Conservation (phyloP, 2,329 filamentous ascomycete genomes). For the Neonectria neomacrospora region DNA sequence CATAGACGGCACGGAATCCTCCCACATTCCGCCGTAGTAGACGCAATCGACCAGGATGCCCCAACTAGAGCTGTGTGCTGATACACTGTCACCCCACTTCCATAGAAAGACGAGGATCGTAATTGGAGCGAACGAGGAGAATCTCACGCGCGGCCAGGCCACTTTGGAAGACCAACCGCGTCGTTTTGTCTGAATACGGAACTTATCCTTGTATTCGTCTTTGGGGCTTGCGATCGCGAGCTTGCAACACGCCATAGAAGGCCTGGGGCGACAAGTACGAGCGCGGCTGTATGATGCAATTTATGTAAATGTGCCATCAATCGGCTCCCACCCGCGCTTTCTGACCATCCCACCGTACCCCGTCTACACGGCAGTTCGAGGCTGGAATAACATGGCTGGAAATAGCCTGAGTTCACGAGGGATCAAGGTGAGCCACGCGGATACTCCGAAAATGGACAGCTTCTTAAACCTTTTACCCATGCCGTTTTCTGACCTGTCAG, state of each 20-base stretch:
- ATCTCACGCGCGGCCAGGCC: background rate
- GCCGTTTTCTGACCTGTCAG: background rate
- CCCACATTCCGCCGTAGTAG: background rate
- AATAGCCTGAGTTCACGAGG: background rate
- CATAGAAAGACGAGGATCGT: background rate
- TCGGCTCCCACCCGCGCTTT: slow-evolving; percentile 18
- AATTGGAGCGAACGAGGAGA: background rate
- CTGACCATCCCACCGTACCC: background rate
- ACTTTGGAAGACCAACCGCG: background rate
- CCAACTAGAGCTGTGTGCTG: background rate
- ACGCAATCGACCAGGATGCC: slow-evolving; percentile 1
- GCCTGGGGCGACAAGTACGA: background rate
- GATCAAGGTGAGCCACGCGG: background rate
- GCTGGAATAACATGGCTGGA: background rate
- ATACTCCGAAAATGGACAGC: background rate
- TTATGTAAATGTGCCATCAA: slow-evolving; percentile 10
- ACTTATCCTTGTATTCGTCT: slow-evolving; percentile 8
- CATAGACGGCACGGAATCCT: background rate
- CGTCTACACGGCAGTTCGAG: background rate
- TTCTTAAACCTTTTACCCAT: background rate
- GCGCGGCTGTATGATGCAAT: slow-evolving; percentile 17
- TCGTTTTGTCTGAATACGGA: background rate
- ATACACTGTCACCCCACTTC: background rate
- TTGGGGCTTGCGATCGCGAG: slow-evolving; percentile 21
- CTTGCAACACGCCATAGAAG: background rate